Base-by-base conservation (phyloP, 805 yeast genomes). In the Nakazawaea ambrosiae region DNA sequence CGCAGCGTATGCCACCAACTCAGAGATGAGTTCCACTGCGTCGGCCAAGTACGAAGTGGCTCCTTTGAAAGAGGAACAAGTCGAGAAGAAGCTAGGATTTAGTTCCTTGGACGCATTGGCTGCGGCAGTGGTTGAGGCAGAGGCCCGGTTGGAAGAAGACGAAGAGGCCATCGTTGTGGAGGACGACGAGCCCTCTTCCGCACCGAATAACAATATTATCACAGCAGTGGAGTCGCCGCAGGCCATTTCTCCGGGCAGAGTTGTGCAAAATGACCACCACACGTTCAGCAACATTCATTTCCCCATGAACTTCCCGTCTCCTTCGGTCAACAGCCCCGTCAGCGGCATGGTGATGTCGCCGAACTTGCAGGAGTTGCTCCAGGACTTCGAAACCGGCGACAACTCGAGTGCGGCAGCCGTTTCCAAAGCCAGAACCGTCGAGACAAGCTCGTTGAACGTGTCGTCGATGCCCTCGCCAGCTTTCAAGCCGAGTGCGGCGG, bases 1-100 rank as follows among this genome's bases (percentile, higher is more conserved):
- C n/a, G n/a, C n/a, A n/a, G 42, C 40, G 27, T 39, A 37, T 12
- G 48, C 45, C 10, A 22, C 40, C 31, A 35, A 39, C 8, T 38
- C 42, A 28, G 43, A 39, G 26, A 33, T 39, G 31, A 18, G 31
- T 19, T 23, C 26, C 26, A 23, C 8, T 23, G 26, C 11, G 26
- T 9, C 8, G 26, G 8, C 26, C 26, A 27, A 27, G 12, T 6
- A n/a, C 6, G n/a, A n/a, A 27, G 8, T 6, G 12, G 14, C 9
- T 9, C 29, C 16, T n/a, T 7, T 7, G 12, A 27, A 15, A 12
- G 16, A 27, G 7, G 29, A 15, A n/a, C 29, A 7, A 27, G 10
- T 22, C 10, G 24, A 22, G 10, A 22, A 8, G 10, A 22, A 8
- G 10, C n/a, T n/a, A n/a, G n/a, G n/a, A n/a, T n/a, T 11, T 11